Evolutionary conservation across 306 rosid species (phyloP).

Genomic region (Fragaria ananassa): DNA sequence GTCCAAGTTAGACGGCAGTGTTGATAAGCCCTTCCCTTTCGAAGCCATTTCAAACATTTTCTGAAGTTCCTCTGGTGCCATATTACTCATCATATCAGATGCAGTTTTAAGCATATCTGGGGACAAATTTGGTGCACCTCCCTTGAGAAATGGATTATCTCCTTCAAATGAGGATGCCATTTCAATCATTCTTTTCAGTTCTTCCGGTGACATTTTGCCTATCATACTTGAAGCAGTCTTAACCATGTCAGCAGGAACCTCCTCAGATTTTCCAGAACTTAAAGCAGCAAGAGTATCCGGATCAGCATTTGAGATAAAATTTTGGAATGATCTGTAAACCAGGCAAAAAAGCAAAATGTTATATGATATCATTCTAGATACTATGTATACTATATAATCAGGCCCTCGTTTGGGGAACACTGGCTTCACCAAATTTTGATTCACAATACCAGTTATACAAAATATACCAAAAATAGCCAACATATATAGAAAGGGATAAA

Average conservation of each 20-base stretch:
- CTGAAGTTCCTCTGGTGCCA: slow-evolving; percentile 82
- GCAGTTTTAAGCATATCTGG: slow-evolving; percentile 90
- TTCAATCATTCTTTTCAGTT: slow-evolving; percentile 72
- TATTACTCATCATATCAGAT: slow-evolving; percentile 67
- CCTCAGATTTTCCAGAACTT: slow-evolving; percentile 53
- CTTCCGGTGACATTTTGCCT: slow-evolving; percentile 79
- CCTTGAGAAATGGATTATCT: slow-evolving; percentile 38
- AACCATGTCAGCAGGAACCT: slow-evolving; percentile 75
- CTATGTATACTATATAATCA: background rate
- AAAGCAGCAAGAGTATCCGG: slow-evolving; percentile 70
- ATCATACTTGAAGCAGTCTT: slow-evolving; percentile 76
- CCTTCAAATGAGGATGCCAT: slow-evolving; percentile 81
- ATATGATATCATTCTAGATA: background rate
- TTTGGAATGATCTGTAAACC: slow-evolving; percentile 71
- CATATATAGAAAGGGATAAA: background rate
- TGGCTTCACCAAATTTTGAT: background rate
- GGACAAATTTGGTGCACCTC: slow-evolving; percentile 58
- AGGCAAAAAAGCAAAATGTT: slow-evolving; percentile 4
- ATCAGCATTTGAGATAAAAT: slow-evolving; percentile 65
- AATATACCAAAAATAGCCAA: background rate
- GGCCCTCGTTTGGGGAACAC: background rate
- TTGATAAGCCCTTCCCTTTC: slow-evolving; percentile 53
- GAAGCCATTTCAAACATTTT: slow-evolving; percentile 82
- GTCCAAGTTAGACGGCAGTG: slow-evolving; percentile 35
- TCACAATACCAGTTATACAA: background rate